Evolutionary conservation across 1,284 basidiomycete species (phyloP).

Genomic region (Ceratobasidium sp.): DNA sequence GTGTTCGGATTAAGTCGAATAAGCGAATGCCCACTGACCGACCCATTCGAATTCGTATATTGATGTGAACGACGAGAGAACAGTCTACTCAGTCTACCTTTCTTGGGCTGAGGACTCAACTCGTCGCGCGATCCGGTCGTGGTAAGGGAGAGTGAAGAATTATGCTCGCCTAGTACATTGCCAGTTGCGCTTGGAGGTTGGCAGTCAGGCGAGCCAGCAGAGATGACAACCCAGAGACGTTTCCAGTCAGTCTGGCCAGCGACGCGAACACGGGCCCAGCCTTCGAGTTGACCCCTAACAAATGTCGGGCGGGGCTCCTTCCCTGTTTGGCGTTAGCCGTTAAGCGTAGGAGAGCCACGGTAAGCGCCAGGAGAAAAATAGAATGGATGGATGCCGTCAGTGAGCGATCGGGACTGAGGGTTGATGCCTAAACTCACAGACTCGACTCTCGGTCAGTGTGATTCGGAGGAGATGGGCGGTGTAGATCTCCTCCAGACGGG

Average conservation of each 20-base stretch:
- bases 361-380: conserved; percentile 10
- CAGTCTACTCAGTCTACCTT: conserved; percentile 38
- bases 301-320: conserved; percentile 76
- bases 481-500: conserved; percentile 96
- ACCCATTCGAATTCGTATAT: not conserved
- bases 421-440: conserved; percentile 59
- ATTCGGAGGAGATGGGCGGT: conserved; percentile 93
- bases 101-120: not conserved
- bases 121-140: not conserved
- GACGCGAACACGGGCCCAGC: conserved; percentile 91
- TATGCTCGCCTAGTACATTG: conserved; percentile 51
- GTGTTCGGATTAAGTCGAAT: not conserved
- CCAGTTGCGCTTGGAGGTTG: no score
- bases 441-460: conserved; percentile 64
- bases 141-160: conserved; percentile 48
- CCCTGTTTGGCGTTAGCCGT: conserved; percentile 59
- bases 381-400: not conserved
- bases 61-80: conserved; percentile 5
- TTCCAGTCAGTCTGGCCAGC: conserved; percentile 99
- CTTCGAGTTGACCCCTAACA: conserved; percentile 83
- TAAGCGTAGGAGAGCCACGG: not conserved
- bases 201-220: conserved; percentile 52
- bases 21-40: not conserved
- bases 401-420: conserved; percentile 12
- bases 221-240: conserved; percentile 87